Evolutionary conservation across 306 rosid genomes (phyloP), one percentile per base, ranked within the genome.

Genomic region (Mimosa pudica): DNA sequence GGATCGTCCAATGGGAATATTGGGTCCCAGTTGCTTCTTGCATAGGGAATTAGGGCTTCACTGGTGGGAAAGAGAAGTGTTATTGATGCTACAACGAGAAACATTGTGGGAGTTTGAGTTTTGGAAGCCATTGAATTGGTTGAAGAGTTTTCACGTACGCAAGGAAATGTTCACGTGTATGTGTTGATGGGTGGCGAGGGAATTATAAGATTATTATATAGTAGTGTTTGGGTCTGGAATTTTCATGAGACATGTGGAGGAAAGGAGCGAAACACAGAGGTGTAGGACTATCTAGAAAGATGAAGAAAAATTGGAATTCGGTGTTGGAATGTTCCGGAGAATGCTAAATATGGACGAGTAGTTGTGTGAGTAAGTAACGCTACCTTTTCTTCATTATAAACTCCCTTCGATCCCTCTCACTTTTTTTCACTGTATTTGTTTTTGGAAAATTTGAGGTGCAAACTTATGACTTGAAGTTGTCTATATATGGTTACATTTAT

Each of bases 1-100:
- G 89, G 89, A 48, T 89, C 88, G 0, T 89, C 89, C 7, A 48
- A 78, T 1, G 88, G 85, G 2, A 80, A 32, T 67, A 77, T 77
- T 70, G 77, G 38, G 81, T 80, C 89, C 90, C 84, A 85, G 0
- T 82, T 45, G 17, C 74, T n/a, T 46, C 87, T 73, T 0, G 84
- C 47, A 87, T 77, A 85, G 5, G 89, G 88, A 5, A 70, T 20
- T 2, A 86, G 77, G 30, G 90, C 87, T 1, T 54, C 35, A 54
- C 85, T 48, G 5, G 71, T 30, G 13, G 58, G 4, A 42, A 71
- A 63, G 41, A 72, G 8, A 16, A 79, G 18, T 36, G 13, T 17
- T 13, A 69, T 2, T 8, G 78, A 12, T 17, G 30, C 41, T 6
- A 51, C 14, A 2, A 54, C 33, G 1, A 12, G 0, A 18, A 74